phyloP scores from a whole-genome alignment of 1,284 basidiomycete genomes.

The Papiliotrema terrestris region DNA sequence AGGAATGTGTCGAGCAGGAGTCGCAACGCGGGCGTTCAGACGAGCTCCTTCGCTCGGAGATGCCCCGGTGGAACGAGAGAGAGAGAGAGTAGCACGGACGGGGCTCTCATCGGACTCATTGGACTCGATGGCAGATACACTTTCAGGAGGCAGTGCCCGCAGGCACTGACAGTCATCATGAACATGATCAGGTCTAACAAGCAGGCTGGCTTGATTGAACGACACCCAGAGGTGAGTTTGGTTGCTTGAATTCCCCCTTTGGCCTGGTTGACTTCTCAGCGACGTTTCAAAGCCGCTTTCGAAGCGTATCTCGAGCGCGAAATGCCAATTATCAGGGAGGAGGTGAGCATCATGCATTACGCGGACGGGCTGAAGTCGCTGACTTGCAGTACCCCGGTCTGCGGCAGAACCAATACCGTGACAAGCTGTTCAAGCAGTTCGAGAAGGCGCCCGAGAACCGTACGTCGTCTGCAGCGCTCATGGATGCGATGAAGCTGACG shows the following conservation, averaged over 20 bases:
- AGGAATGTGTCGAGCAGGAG: no score
- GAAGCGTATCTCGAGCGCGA: slow-evolving; percentile 89
- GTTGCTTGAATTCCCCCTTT: slow-evolving; percentile 7
- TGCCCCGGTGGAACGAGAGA: no score
- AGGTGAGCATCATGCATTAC: slow-evolving; percentile 50
- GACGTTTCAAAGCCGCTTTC: slow-evolving; percentile 88
- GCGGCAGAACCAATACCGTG: slow-evolving; percentile 48
- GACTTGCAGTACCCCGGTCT: slow-evolving; percentile 42
- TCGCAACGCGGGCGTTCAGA: no score
- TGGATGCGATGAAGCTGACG: neutral
- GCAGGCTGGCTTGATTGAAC: slow-evolving; percentile 78
- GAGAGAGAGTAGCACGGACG: no score
- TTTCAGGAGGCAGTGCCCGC: no score
- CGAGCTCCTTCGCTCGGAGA: no score
- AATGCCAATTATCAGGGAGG: slow-evolving; percentile 69
- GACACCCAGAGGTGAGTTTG: slow-evolving; percentile 82
- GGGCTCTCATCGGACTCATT: no score
- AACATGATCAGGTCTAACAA: neutral
- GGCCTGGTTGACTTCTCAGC: slow-evolving; percentile 50
- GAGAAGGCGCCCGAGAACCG: slow-evolving; percentile 50
- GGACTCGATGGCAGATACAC: no score
- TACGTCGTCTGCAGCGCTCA: slow-evolving; percentile 12
- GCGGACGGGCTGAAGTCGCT: neutral
- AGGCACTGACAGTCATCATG: no score
- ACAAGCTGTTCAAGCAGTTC: slow-evolving; percentile 48